These are phyloP conservation scores for Fusarium buharicum DNA, from an alignment of 2,329 filamentous ascomycete species.

Conservation along the genomic window DNA sequence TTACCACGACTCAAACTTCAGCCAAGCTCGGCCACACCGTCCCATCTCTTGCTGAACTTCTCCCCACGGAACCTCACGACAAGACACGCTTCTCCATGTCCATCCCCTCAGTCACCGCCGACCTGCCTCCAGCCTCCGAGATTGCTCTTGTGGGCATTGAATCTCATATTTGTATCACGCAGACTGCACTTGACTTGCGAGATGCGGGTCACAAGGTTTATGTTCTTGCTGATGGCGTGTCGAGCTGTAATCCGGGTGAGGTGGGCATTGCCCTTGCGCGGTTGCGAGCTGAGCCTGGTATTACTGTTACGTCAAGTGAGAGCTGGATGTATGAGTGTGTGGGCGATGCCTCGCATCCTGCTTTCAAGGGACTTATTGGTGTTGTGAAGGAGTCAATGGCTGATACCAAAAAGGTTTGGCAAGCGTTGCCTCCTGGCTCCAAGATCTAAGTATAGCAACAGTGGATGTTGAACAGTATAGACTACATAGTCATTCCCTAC, in stretches of 20 bases:
- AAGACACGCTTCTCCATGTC: conserved; percentile 94
- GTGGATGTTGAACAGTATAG: background rate
- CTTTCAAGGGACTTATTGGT: conserved; percentile 78
- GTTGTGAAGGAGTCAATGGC: conserved; percentile 81
- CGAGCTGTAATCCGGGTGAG: conserved; percentile 85
- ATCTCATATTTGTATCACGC: conserved; percentile 91
- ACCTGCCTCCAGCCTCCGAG: conserved; percentile 57
- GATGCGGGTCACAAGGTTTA: conserved; percentile 82
- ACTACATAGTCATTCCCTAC: background rate
- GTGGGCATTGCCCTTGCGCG: conserved; percentile 80
- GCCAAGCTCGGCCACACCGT: conserved; percentile 83
- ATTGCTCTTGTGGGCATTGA: conserved; percentile 91
- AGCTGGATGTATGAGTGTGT: conserved; percentile 89
- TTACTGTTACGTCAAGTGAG: conserved; percentile 86
- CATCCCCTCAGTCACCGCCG: conserved; percentile 70
- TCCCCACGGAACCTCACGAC: conserved; percentile 72
- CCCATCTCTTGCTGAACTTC: conserved; percentile 69
- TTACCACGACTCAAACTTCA: conserved; percentile 86
- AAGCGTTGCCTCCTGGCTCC: conserved; percentile 67
- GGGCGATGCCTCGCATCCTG: conserved; percentile 78
- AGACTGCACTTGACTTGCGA: conserved; percentile 87
- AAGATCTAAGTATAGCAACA: conserved; percentile 57
- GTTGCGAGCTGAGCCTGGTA: conserved; percentile 76
- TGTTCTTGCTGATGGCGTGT: conserved; percentile 88
- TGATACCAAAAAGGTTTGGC: conserved; percentile 75